Evolutionary conservation across 179 eudicot species (phyloP).

Genomic region (Gypsophila paniculata): DNA sequence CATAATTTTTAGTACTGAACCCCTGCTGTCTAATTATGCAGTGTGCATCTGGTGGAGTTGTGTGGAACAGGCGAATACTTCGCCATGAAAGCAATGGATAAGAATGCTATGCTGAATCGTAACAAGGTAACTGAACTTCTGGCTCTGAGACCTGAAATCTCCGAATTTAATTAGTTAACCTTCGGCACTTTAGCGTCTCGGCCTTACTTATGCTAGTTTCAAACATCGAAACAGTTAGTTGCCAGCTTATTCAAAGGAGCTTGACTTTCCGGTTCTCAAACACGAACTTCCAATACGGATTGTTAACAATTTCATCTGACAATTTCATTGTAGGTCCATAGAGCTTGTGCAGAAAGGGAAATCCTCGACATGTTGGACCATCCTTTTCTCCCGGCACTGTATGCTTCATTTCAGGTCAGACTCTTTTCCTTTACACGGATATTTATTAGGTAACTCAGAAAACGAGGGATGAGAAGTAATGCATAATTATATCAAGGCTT

Average conservation of each 20-base stretch:
- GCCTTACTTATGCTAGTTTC: not conserved
- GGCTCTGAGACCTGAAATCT: conserved; percentile 1
- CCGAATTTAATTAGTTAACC: not conserved
- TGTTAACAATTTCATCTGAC: not conserved
- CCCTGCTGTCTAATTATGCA: conserved; percentile 29
- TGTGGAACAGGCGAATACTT: conserved; percentile 69
- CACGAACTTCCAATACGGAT: not conserved
- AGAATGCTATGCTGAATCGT: conserved; percentile 78
- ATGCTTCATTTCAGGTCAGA: conserved; percentile 98
- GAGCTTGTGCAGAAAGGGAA: conserved; percentile 99
- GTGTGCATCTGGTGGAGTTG: conserved; percentile 95
- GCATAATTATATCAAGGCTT: too few relatives aligned
- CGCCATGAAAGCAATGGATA: conserved; percentile 99
- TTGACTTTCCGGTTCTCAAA: conserved; percentile 7
- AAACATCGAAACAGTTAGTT: not conserved
- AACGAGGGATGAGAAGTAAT: not conserved
- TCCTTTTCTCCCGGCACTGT: conserved; percentile 97
- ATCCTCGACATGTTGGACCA: conserved; percentile 90
- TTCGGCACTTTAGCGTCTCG: not conserved
- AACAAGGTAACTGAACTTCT: conserved; percentile 58
- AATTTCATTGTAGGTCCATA: conserved; percentile 63
- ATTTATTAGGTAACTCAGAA: not conserved
- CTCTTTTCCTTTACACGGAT: not conserved
- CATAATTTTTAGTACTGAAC: not conserved
- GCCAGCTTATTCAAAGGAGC: not conserved